Evolutionary conservation across 1,284 basidiomycete genomes (phyloP).

Genomic region (Amylostereum chailletii): DNA sequence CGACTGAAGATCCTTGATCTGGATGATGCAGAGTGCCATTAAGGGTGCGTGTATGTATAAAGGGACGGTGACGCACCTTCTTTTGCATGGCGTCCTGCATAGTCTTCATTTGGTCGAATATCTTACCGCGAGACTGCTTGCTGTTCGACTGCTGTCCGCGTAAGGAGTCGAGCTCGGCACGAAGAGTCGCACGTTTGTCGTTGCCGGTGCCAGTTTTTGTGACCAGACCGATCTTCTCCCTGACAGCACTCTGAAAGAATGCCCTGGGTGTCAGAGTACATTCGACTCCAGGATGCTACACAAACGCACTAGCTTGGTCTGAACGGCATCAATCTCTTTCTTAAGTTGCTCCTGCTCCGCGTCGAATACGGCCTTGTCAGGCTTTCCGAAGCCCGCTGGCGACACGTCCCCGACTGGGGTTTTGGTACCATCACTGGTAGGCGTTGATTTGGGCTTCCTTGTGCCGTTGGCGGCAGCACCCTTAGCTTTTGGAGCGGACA

Average conservation of each 20-base stretch:
- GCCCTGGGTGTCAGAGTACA: neutral
- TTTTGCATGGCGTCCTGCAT: constrained; percentile 77
- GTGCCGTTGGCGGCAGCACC: constrained; percentile 30
- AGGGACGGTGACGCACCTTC: constrained; percentile 48
- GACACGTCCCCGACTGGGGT: constrained; percentile 41
- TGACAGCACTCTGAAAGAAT: constrained; percentile 56
- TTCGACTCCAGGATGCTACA: neutral
- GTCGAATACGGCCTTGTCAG: constrained; percentile 77
- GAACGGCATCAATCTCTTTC: constrained; percentile 74
- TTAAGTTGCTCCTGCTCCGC: constrained; percentile 79
- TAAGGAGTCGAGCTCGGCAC: constrained; percentile 76
- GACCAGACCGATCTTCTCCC: constrained; percentile 68
- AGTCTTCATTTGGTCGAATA: constrained; percentile 76
- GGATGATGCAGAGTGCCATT: neutral
- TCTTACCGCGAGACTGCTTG: constrained; percentile 72
- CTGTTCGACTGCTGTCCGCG: constrained; percentile 74
- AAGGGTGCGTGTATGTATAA: neutral
- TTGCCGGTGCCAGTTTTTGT: constrained; percentile 54
- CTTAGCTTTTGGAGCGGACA: constrained; percentile 51
- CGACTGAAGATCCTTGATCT: constrained; percentile 88
- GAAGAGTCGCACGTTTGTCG: constrained; percentile 69
- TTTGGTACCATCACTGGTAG: constrained; percentile 27
- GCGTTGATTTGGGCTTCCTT: constrained; percentile 30
- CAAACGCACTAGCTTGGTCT: constrained; percentile 68
- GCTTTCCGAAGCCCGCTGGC: constrained; percentile 42